Conservation (phyloP, 306 rosid species). For the Lathyrus tuberosus region DNA sequence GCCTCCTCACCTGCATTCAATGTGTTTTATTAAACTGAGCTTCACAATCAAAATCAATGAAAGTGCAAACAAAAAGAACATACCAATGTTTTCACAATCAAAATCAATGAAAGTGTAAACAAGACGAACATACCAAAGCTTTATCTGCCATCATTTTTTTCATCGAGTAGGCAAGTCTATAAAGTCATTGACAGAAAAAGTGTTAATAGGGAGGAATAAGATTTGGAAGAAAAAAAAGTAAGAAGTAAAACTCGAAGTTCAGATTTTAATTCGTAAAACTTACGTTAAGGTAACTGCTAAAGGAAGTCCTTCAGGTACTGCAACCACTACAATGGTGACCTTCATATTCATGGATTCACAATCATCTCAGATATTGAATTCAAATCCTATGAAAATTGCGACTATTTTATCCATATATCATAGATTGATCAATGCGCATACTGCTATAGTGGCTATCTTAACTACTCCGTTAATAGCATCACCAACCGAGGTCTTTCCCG, state of each 20-base stretch:
- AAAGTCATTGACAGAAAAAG: constrained; percentile 23
- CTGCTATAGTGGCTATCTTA: constrained; percentile 91
- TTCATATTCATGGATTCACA: constrained; percentile 42
- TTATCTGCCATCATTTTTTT: constrained; percentile 99
- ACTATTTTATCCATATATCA: background rate
- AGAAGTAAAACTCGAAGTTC: background rate
- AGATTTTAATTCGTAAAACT: constrained; percentile 40
- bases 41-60: constrained; percentile 34
- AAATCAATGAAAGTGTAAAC: constrained; percentile 22
- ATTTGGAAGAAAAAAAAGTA: background rate
- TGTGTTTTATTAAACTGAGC: background rate
- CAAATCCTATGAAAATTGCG: constrained; percentile 6
- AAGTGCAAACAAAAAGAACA: no score
- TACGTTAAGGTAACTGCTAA: constrained; percentile 97
- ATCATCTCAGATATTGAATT: constrained; percentile 9
- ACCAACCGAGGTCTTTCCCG: constrained; percentile 71
- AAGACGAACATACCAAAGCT: constrained; percentile 78
- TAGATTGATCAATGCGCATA: constrained; percentile 43
- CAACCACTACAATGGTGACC: constrained; percentile 98
- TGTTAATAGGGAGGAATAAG: constrained; percentile 15
- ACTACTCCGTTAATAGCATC: constrained; percentile 84
- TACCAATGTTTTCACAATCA: no score
- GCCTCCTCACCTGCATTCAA: constrained; percentile 84
- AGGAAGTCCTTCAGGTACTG: constrained; percentile 98
- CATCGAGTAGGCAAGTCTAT: constrained; percentile 93